Evolutionary conservation across 306 rosid species (phyloP).

Genomic region (Canavalia gladiata): DNA sequence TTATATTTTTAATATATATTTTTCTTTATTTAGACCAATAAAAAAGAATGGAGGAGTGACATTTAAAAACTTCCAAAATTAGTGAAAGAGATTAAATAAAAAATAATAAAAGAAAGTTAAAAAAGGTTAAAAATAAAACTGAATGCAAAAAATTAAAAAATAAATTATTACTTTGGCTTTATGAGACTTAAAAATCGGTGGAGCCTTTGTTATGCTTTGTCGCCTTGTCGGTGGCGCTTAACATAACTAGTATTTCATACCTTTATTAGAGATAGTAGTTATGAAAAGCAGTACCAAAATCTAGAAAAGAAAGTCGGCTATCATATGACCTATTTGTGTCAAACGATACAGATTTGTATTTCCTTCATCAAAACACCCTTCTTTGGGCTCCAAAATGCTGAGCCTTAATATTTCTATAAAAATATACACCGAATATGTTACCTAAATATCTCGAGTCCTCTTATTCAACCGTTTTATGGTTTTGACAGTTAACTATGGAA

Average conservation of each 20-base stretch:
- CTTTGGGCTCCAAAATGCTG: not conserved
- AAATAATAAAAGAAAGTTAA: too few relatives aligned
- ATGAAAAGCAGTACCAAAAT: too few relatives aligned
- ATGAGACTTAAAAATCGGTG: not conserved
- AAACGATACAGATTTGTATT: not conserved
- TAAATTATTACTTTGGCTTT: too few relatives aligned
- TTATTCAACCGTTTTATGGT: not conserved
- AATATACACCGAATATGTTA: not conserved
- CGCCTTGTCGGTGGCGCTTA: not conserved
- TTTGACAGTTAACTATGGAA: not conserved
- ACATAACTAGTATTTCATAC: not conserved
- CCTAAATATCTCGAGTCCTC: not conserved
- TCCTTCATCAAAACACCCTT: not conserved
- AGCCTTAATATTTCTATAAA: not conserved
- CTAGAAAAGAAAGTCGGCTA: not conserved
- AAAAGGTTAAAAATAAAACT: too few relatives aligned
- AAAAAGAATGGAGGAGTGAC: too few relatives aligned
- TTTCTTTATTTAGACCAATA: too few relatives aligned
- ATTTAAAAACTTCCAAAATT: too few relatives aligned
- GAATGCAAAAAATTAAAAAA: too few relatives aligned
- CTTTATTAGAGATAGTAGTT: too few relatives aligned
- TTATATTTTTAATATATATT: too few relatives aligned
- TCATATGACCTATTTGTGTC: not conserved
- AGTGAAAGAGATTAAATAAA: too few relatives aligned
- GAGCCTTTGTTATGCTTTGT: not conserved